Base-by-base conservation (phyloP, 2,329 filamentous ascomycete species). In the Neofusicoccum cordaticola region DNA sequence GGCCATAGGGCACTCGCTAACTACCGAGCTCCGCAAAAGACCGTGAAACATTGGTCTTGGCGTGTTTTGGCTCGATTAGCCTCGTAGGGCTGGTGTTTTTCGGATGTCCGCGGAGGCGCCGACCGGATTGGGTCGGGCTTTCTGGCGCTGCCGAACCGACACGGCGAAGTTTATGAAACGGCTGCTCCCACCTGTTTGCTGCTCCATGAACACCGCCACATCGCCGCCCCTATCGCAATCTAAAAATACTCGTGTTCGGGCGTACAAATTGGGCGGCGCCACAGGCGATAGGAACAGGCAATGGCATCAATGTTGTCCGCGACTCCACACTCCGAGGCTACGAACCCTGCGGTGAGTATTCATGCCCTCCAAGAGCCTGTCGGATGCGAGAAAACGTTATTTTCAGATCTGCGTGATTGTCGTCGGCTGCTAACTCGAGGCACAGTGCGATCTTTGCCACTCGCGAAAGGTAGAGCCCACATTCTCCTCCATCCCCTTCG, bases 211-310 rank as follows among this genome's bases (percentile, higher is more conserved):
- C 56, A 58, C 56, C 56, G 56, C 56, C 56, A 58, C 56, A 58
- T 34, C 19, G 3, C 47, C 27, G 17, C 41, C 41, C 56, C 56
- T 19, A 35, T 58, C 15, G n/a, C 41, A 35, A 47, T 58, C 56
- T 58, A 58, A 58, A 58, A 58, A 58, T 58, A 58, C 13, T 58
- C 56, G 56, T 58, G 27, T 42, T 15, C 56, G 56, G 27, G 15
- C 41, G 56, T 47, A 58, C 56, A 58, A 58, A 58, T 58, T 58
- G 22, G 56, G 11, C 56, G 41, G 31, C 56, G 56, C 56, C 56
- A 58, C 56, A 60, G 9, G 31, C 17, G 42, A 60, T n/a, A 47
- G 41, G 22, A 47, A 37, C 31, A 5, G 41, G 42, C 56, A 58
- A 37, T 45, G 19, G 53, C 39, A 27, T 22, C 56, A 48, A 60